These are phyloP conservation scores for Aspergillus arachidicola DNA, from an alignment of 2,329 filamentous ascomycete genomes.

Conservation along the genomic window DNA sequence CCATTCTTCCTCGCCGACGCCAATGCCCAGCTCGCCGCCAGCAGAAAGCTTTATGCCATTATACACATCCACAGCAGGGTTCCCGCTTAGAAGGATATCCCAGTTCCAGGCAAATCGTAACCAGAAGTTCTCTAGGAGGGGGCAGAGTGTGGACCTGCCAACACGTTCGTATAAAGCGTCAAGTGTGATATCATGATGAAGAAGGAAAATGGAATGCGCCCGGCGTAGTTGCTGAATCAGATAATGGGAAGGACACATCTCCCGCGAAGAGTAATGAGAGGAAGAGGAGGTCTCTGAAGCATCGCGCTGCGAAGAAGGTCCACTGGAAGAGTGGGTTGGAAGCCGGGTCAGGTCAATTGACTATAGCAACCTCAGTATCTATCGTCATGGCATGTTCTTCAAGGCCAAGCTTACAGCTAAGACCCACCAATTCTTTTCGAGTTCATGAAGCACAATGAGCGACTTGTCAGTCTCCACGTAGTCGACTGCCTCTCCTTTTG, in stretches of 20 bases:
- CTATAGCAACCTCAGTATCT: constrained; percentile 45
- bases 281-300: constrained; percentile 47
- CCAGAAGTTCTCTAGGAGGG: constrained; percentile 80
- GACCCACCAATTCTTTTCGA: constrained; percentile 95
- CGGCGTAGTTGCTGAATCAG: constrained; percentile 79
- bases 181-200: constrained; percentile 82
- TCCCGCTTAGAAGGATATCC: constrained; percentile 89
- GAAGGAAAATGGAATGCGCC: constrained; percentile 79
- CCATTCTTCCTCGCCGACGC: constrained; percentile 92
- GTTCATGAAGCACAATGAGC: constrained; percentile 79
- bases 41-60: constrained; percentile 84
- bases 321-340: constrained; percentile 55
- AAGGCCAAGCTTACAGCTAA: constrained; percentile 68
- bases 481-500: constrained; percentile 74
- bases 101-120: constrained; percentile 67
- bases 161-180: constrained; percentile 68
- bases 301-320: constrained; percentile 36
- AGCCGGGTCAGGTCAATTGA: constrained; percentile 81
- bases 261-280: constrained; percentile 83
- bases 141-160: constrained; percentile 69
- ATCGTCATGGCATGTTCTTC: background rate
- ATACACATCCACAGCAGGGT: constrained; percentile 78
- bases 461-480: constrained; percentile 89
- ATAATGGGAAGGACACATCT: constrained; percentile 80
- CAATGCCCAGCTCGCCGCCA: constrained; percentile 87